Evolutionary conservation across 306 rosid species (phyloP).

Genomic region (Echinosophora koreensis): DNA sequence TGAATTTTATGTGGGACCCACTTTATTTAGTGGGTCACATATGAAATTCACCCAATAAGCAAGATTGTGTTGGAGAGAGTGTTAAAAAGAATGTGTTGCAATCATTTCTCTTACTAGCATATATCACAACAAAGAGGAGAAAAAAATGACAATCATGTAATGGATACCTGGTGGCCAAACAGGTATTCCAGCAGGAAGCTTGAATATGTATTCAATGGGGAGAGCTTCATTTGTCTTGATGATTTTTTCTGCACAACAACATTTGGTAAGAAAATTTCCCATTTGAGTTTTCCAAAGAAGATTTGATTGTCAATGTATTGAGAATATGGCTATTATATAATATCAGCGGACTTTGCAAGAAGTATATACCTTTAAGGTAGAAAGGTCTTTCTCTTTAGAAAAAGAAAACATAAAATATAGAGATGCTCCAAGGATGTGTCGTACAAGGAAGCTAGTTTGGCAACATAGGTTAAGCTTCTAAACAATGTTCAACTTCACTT

Average conservation of each 20-base stretch:
- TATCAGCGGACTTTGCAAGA: constrained; percentile 40
- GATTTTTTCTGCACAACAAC: background rate
- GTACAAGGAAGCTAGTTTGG: constrained; percentile 45
- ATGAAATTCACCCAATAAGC: too few relatives aligned
- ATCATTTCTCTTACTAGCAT: background rate
- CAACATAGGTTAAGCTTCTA: constrained; percentile 36
- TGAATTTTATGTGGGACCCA: too few relatives aligned
- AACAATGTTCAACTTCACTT: constrained; percentile 34
- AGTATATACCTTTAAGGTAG: constrained; percentile 34
- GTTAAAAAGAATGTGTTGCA: too few relatives aligned
- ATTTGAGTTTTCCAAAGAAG: constrained; percentile 39
- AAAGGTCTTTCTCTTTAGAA: background rate
- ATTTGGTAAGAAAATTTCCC: constrained; percentile 49
- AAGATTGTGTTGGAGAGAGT: too few relatives aligned
- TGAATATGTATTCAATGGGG: constrained; percentile 63
- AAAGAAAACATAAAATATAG: background rate
- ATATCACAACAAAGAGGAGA: background rate
- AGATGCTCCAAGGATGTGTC: constrained; percentile 22
- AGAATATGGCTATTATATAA: constrained; percentile 3
- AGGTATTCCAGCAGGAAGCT: constrained; percentile 63
- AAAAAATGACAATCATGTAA: background rate
- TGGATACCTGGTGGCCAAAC: constrained; percentile 58
- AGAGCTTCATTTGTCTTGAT: constrained; percentile 41
- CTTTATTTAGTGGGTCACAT: too few relatives aligned
- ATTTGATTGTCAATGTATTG: background rate